Evolutionary conservation across 495 filamentous ascomycete species (phyloP).

Genomic region (Hypoxylon lenormandii): DNA sequence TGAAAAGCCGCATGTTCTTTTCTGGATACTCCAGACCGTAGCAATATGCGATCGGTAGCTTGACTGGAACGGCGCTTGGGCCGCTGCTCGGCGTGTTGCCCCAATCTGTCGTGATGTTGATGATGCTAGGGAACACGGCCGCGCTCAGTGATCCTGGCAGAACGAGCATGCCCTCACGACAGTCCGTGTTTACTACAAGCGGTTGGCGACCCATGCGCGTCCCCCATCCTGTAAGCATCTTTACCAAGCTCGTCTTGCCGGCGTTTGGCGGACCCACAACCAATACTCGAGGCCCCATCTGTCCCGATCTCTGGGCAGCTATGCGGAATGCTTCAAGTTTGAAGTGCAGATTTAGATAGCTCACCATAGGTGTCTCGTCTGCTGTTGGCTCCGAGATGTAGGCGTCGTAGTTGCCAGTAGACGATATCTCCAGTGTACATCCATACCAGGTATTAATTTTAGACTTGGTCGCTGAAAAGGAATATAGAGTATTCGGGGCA

Average conservation of each 20-base stretch:
- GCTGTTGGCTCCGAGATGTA: slow-evolving; percentile 77
- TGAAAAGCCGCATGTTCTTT: slow-evolving; percentile 77
- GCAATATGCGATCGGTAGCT: slow-evolving; percentile 91
- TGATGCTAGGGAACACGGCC: slow-evolving; percentile 80
- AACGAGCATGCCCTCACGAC: slow-evolving; percentile 83
- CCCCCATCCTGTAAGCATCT: slow-evolving; percentile 84
- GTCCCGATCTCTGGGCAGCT: slow-evolving; percentile 61
- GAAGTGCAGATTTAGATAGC: slow-evolving; percentile 88
- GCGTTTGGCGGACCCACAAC: slow-evolving; percentile 82
- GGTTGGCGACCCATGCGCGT: slow-evolving; percentile 80
- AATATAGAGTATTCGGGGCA: slow-evolving; percentile 80
- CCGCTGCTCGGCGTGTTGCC: slow-evolving; percentile 91
- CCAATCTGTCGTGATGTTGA: slow-evolving; percentile 92
- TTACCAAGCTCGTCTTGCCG: slow-evolving; percentile 87
- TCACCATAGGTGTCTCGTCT: slow-evolving; percentile 85
- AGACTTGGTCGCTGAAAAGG: slow-evolving; percentile 83
- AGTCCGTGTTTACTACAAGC: slow-evolving; percentile 86
- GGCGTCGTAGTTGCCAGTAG: slow-evolving; percentile 60
- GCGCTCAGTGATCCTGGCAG: slow-evolving; percentile 88
- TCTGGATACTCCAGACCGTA: slow-evolving; percentile 81
- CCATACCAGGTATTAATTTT: slow-evolving; percentile 93
- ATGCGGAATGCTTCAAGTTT: slow-evolving; percentile 76
- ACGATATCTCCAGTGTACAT: slow-evolving; percentile 80
- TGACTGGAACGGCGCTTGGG: slow-evolving; percentile 86
- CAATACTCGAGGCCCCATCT: slow-evolving; percentile 79